phyloP scores from a whole-genome alignment of 257 asterid species.

The Striga asiatica region DNA sequence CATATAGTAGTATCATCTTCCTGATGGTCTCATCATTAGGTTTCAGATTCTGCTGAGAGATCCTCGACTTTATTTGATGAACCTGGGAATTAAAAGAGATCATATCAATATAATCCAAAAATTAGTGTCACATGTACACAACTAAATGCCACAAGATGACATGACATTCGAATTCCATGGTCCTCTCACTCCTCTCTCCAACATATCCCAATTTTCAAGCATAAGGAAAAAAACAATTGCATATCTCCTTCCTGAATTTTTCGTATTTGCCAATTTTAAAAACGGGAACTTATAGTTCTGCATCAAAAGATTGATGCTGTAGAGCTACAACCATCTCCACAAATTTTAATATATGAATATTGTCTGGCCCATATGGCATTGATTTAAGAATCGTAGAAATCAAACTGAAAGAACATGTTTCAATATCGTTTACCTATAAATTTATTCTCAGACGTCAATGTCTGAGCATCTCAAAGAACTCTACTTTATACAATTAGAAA shows the following conservation, averaged over 20 bases:
- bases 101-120: constrained; percentile 17
- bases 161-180: background rate
- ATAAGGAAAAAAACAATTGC: background rate
- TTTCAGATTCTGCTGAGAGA: constrained; percentile 35
- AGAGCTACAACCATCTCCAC: too few species aligned
- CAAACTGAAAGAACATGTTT: too few species aligned
- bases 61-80: constrained; percentile 47
- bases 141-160: constrained; percentile 10
- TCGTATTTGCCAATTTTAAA: background rate
- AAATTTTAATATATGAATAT: too few species aligned
- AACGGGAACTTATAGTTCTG: background rate
- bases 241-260: background rate
- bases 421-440: background rate
- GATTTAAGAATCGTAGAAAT: too few species aligned
- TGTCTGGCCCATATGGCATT: too few species aligned
- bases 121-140: constrained; percentile 9
- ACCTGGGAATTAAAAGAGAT: constrained; percentile 38
- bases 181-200: background rate
- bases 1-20: constrained; percentile 53
- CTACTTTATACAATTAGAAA: too few species aligned
- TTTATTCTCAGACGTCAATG: background rate
- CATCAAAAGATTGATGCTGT: too few species aligned
- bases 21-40: constrained; percentile 61
- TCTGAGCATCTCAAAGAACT: background rate
- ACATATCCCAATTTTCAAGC: background rate